Conservation (phyloP, 2,329 filamentous ascomycete species). For the Ciborinia camelliae region DNA sequence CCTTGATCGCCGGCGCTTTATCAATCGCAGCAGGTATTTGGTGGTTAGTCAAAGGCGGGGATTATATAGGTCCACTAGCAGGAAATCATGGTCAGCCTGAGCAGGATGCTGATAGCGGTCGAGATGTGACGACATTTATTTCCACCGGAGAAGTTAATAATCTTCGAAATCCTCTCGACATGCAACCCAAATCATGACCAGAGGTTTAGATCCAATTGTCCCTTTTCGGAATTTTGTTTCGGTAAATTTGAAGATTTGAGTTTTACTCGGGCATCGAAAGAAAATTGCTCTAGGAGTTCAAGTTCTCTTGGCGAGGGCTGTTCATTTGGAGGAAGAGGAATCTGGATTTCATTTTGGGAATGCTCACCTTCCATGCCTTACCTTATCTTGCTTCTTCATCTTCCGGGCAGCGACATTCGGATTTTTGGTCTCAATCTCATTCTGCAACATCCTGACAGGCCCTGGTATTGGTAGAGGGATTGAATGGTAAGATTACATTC, state of each 20-base stretch:
- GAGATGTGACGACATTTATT: not conserved
- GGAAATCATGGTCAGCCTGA: not conserved
- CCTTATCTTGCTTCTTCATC: too few relatives aligned
- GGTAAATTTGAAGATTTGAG: not conserved
- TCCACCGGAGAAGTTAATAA: not conserved
- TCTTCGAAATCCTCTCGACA: not conserved
- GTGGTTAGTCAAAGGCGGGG: conserved; percentile 40
- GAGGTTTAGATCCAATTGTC: not conserved
- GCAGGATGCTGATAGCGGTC: not conserved
- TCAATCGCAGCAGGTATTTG: conserved; percentile 42
- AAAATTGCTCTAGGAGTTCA: not conserved
- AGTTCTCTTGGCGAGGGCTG: not conserved
- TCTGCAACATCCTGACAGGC: too few relatives aligned
- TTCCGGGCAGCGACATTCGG: not conserved
- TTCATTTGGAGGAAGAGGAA: not conserved
- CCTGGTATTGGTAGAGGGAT: too few relatives aligned
- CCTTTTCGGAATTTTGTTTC: not conserved
- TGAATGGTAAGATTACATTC: too few relatives aligned
- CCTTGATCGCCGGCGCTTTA: conserved; percentile 45
- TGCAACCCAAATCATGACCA: not conserved
- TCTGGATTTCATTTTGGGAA: not conserved
- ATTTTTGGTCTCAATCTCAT: too few relatives aligned
- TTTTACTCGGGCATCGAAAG: not conserved
- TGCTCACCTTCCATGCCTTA: too few relatives aligned
- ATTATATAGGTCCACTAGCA: conserved; percentile 32